These are phyloP conservation scores for Martiniozyma abietophila DNA, from an alignment of 805 yeast species.

Conservation along the genomic window DNA sequence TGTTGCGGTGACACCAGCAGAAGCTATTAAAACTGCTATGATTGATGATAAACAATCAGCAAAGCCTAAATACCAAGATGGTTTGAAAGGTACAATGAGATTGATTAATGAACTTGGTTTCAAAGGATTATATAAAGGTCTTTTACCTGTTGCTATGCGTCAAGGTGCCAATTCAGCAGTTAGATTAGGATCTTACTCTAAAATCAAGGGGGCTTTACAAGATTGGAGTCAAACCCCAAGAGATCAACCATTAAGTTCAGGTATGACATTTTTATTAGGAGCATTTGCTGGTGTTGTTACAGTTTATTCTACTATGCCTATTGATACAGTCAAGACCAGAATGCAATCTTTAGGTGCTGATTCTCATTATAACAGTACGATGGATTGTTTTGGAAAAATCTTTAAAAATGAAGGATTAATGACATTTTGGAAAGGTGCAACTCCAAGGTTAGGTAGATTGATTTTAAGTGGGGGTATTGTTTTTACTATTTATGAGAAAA, in stretches of 20 bases:
- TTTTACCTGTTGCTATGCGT: slow-evolving; percentile 86
- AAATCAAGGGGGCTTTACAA: slow-evolving; percentile 73
- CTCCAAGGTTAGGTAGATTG: slow-evolving; percentile 89
- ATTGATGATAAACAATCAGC: slow-evolving; percentile 83
- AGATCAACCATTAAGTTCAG: slow-evolving; percentile 64
- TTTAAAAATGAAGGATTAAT: slow-evolving; percentile 80
- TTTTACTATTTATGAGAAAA: slow-evolving; percentile 90
- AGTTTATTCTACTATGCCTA: slow-evolving; percentile 90
- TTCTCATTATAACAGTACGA: slow-evolving; percentile 59
- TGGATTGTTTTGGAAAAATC: slow-evolving; percentile 73
- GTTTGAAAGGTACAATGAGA: slow-evolving; percentile 52
- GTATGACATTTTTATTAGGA: slow-evolving; percentile 79
- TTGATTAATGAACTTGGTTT: slow-evolving; percentile 72
- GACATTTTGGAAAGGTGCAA: slow-evolving; percentile 97
- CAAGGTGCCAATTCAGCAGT: slow-evolving; percentile 97
- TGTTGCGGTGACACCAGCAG: slow-evolving; percentile 93
- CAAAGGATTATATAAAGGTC: slow-evolving; percentile 78
- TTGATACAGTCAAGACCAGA: slow-evolving; percentile 91
- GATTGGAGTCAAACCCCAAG: slow-evolving; percentile 58
- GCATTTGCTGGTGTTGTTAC: slow-evolving; percentile 85
- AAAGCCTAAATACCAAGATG: slow-evolving; percentile 68
- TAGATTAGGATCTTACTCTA: slow-evolving; percentile 84
- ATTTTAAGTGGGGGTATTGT: slow-evolving; percentile 95
- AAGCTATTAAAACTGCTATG: slow-evolving; percentile 90
- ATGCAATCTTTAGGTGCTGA: slow-evolving; percentile 89